phyloP scores from a whole-genome alignment of 768 basidiomycete genomes.

The Mycena crocata region DNA sequence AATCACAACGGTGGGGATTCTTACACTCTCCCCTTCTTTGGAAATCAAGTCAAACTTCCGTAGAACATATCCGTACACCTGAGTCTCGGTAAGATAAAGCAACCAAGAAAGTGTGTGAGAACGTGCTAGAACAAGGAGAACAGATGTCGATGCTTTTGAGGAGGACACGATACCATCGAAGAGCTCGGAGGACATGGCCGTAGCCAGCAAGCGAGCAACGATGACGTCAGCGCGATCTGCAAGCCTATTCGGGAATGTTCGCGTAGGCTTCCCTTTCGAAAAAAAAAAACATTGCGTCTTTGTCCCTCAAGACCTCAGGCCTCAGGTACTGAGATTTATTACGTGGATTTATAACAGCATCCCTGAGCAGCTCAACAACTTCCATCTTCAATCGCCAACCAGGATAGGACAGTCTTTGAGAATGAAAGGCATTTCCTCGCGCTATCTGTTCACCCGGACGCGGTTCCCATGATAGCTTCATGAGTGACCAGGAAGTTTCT shows the following conservation, averaged over 20 bases:
- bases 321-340: no score
- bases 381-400: not conserved
- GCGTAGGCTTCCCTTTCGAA: no score
- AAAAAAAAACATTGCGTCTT: no score
- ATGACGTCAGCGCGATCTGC: not conserved
- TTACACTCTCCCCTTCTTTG: constrained; percentile 26
- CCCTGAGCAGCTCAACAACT: no score
- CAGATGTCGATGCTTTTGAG: constrained; percentile 26
- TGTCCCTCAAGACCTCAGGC: no score
- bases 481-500: constrained; percentile 33
- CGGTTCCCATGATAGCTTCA: constrained; percentile 27
- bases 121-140: constrained; percentile 27
- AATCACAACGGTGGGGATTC: not conserved
- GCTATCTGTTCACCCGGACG: constrained; percentile 25
- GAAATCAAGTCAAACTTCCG: constrained; percentile 26
- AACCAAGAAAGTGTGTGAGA: not conserved
- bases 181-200: constrained; percentile 15
- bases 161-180: constrained; percentile 26
- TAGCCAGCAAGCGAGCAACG: not conserved
- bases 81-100: not conserved
- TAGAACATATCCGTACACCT: constrained; percentile 28
- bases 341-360: no score
- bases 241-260: no score
- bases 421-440: constrained; percentile 32
- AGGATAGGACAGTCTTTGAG: not conserved